Conservation (phyloP, 116 monocot genomes). For the Thalassia testudinum region DNA sequence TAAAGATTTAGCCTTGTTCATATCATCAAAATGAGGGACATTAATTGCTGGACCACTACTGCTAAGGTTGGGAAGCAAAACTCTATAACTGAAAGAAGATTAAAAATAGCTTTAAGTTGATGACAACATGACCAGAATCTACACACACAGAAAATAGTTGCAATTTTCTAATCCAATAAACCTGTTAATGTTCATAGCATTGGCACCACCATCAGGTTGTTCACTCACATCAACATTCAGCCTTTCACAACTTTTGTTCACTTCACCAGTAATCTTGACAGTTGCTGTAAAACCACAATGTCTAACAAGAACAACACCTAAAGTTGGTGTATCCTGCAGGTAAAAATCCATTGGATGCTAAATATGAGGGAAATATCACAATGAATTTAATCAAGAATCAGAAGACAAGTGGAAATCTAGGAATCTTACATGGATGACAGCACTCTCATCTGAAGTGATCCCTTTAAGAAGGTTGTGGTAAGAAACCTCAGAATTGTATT, state of each 20-base stretch:
- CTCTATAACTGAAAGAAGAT: constrained; percentile 11
- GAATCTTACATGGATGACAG: constrained; percentile 45
- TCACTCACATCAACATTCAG: constrained; percentile 13
- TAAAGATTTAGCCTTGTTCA: background rate
- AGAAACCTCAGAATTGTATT: constrained; percentile 27
- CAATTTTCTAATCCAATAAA: background rate
- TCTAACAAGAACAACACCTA: constrained; percentile 15
- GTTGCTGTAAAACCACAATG: constrained; percentile 14
- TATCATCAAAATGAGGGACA: background rate
- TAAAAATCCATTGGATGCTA: too few relatives aligned
- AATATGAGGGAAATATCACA: too few relatives aligned
- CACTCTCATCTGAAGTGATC: constrained; percentile 77
- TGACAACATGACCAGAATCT: too few relatives aligned
- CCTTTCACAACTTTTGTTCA: constrained; percentile 2
- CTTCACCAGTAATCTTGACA: constrained; percentile 13
- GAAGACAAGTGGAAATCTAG: too few relatives aligned
- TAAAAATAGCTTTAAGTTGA: too few relatives aligned
- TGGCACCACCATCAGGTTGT: constrained; percentile 22
- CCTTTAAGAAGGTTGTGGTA: constrained; percentile 85
- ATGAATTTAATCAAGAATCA: too few relatives aligned
- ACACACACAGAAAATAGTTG: too few relatives aligned
- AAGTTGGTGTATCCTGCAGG: constrained; percentile 15
- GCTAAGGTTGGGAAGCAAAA: constrained; percentile 2
- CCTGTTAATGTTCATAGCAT: constrained; percentile 18
- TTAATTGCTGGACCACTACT: constrained; percentile 1